Percentiles rank a stretch among this genome's conserved stretches.
These are phyloP conservation scores for Aspergillus candidus DNA, from an alignment of 2,329 filamentous ascomycete genomes.

Conservation along the genomic window DNA sequence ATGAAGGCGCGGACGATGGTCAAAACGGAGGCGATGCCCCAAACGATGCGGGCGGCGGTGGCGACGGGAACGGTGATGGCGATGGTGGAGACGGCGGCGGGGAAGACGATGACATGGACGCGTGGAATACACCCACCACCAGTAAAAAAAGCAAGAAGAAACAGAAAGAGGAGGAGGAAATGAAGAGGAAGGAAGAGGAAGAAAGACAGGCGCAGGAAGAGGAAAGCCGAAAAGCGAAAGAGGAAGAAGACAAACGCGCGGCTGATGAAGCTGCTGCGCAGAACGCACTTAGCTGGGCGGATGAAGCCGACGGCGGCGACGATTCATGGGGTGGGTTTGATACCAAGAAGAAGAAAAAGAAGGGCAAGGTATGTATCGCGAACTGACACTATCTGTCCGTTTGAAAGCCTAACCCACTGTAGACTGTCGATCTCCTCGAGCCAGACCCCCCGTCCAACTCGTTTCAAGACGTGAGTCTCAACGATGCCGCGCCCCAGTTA, in stretches of 20 bases:
- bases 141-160: constrained; percentile 33
- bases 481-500: constrained; percentile 53
- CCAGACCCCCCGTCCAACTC: constrained; percentile 40
- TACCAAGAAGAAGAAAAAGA: constrained; percentile 51
- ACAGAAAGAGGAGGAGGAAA: constrained; percentile 24
- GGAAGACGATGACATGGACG: constrained; percentile 37
- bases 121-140: constrained; percentile 30
- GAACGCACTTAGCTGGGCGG: constrained; percentile 41
- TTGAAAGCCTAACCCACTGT: not conserved
- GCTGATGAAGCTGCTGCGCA: constrained; percentile 25
- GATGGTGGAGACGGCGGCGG: constrained; percentile 26
- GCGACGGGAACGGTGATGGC: constrained; percentile 30
- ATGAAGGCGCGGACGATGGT: constrained; percentile 9
- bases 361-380: constrained; percentile 45
- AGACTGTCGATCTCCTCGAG: constrained; percentile 29
- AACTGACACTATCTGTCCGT: not conserved
- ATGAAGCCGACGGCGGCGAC: constrained; percentile 39
- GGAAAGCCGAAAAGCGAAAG: constrained; percentile 21
- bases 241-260: constrained; percentile 22
- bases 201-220: constrained; percentile 28
- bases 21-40: constrained; percentile 20
- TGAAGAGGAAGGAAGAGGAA: constrained; percentile 20
- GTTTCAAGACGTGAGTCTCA: constrained; percentile 66
- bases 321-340: constrained; percentile 50
- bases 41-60: constrained; percentile 28